Base-by-base conservation (phyloP, 2,329 filamentous ascomycete genomes). In the Nigrospora oryzae region DNA sequence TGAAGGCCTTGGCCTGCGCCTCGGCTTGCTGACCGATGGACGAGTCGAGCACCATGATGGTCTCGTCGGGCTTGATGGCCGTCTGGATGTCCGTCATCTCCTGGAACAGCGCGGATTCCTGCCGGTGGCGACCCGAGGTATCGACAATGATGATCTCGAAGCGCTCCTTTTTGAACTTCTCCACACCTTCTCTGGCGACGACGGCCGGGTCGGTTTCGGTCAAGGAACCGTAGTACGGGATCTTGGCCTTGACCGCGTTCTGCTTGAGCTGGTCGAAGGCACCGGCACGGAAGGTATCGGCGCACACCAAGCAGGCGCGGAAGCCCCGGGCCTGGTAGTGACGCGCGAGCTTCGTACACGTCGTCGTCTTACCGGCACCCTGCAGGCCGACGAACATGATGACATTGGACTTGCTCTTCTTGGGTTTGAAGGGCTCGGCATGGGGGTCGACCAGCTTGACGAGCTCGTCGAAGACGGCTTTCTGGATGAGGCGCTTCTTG, bases 361-460 rank as follows among this genome's bases (percentile, higher is more conserved):
- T 94, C 2, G 93, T 98, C 19, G 93, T 98, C 69, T 98, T 98
- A 65, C 93, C 93, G 5, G 91, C 89, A 73, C 93, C 93, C 67
- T 98, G 93, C 40, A 98, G 75, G 69, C 93, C 93, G 51, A 98
- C 93, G 64, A 98, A 97, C 93, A 98, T 98, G 67, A 98, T 96
- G 61, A 98, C 87, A 65, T 96, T 98, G 51, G 85, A 75, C 64
- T 89, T 93, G 53, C 90, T 89, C 70, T 97, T 98, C 71, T 94
- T 95, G 17, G 91, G 90, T 64, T 94, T 93, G 75, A 95, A 98
- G 0, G 91, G 85, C 53, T 95, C 90, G 57, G 87, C 84, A 66
- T 97, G 91, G 23, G 93, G 93, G 59, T 98, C 89, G 54, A 98
- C 93, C 42, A 98, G 83, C 59, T 89, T 84, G 54, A 97, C 91